Evolutionary conservation across 306 rosid genomes (phyloP), one percentile per base, ranked within the genome.

Genomic region (Mimosa pudica): DNA sequence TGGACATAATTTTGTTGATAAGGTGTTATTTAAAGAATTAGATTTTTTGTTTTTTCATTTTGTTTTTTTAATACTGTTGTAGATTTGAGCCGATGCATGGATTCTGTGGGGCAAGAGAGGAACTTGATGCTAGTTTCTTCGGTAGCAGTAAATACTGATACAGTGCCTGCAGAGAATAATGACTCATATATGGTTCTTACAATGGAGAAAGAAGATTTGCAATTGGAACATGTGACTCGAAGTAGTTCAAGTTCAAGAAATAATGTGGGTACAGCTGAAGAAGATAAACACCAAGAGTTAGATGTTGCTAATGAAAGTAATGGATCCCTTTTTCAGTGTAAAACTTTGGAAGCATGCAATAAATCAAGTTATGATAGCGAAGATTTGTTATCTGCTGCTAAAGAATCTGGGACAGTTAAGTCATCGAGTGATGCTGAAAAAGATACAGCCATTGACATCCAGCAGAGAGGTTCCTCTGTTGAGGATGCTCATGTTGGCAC

Each of bases 31-130:
- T 70, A 63, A 20, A 51, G 52, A 67, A 74, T 71, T 72, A 36
- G 68, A 81, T 73, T 78, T 77, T 8, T 14, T 30, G 20, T 10
- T 78, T 64, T 71, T 76, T 85, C 55, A 85, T 78, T 80, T 71
- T 24, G 44, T 67, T 83, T 75, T 55, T 80, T n/a, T 55, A 17
- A 66, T 84, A 81, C 80, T 73, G 8, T 51, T 79, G 75, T 91
- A 91, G 97, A 85, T 86, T 84, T 49, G 16, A 70, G 88, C 82
- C 86, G 68, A 54, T 81, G 75, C 36, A 66, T 83, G 87, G 89
- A 84, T 42, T 74, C 75, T 68, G 77, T 81, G 80, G 87, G 76
- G 73, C 77, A 51, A 75, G 87, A 84, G 16, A 81, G 80, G 80
- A 80, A 76, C 72, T 71, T 80, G 74, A 81, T 70, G 78, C 78